Evolutionary conservation across 192 early-diverging fungal genomes (phyloP).

Genomic region (Glomus cerebriforme): DNA sequence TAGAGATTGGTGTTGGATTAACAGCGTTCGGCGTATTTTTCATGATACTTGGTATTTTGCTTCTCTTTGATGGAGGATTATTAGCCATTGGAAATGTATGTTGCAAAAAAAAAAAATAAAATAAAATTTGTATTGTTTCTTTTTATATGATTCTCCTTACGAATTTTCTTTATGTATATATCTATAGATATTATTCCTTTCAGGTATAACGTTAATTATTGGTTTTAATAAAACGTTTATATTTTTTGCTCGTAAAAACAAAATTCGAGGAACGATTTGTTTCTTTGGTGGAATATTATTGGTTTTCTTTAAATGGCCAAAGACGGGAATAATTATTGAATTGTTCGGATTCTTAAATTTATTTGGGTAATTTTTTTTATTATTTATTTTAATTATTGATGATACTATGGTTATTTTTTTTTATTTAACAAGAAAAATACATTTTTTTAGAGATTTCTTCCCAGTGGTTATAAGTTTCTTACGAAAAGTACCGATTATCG

Average conservation of each 20-base stretch:
- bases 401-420: slow-evolving; percentile 9
- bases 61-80: slow-evolving; percentile 94
- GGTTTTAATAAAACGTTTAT: slow-evolving; percentile 83
- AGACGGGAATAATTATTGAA: slow-evolving; percentile 87
- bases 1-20: slow-evolving; percentile 91
- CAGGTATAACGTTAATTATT: slow-evolving; percentile 87
- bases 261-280: slow-evolving; percentile 84
- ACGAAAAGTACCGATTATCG: slow-evolving; percentile 87
- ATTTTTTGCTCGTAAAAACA: slow-evolving; percentile 85
- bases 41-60: slow-evolving; percentile 89
- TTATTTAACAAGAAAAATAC: neutral
- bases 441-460: slow-evolving; percentile 85
- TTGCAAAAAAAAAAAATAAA: neutral
- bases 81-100: slow-evolving; percentile 96
- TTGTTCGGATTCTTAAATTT: slow-evolving; percentile 95
- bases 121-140: neutral
- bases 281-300: slow-evolving; percentile 89
- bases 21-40: slow-evolving; percentile 92
- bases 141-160: neutral
- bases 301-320: slow-evolving; percentile 89
- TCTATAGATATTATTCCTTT: slow-evolving; percentile 82
- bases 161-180: neutral
- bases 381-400: neutral
- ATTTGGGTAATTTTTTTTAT: slow-evolving; percentile 71
- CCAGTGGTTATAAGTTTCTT: slow-evolving; percentile 89